Evolutionary conservation across 2,329 filamentous ascomycete species (phyloP), one percentile per base, ranked within the genome.

Genomic region (Intubia oerlemansii): DNA sequence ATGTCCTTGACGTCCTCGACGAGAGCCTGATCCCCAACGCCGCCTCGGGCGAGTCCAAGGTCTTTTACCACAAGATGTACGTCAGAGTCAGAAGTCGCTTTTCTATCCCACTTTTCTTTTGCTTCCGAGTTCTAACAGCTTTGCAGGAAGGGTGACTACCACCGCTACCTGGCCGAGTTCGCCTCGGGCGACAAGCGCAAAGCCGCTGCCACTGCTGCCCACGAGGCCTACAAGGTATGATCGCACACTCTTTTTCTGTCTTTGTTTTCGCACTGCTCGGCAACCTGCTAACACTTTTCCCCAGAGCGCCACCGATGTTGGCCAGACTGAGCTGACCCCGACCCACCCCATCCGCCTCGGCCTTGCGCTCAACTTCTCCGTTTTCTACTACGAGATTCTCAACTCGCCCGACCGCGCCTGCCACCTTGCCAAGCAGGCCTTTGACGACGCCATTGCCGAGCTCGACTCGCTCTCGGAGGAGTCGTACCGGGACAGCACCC

Each of bases 1-100:
- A 95, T 51, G 88, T 95, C 51, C 75, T 95, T 39, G 78, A 90
- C 45, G 84, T 92, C 45, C 71, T 95, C 34, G 82, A 93, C 61
- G 59, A 85, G 59, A 78, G 85, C 62, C 66, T 95, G 48, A 93
- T 95, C 47, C 79, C 81, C 45, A 88, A 79, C 45, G 85, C 85
- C 44, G 76, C 88, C 66, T 81, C 72, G 48, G 85, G 84, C 57
- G 85, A 95, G 66, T 92, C 82, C 47, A 93, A 93, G 73, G 85
- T 95, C 46, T 95, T 95, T 64, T 93, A 93, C 65, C 84, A 95
- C 77, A 95, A 95, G 76, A 95, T 95, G 82, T 90, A 56, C 51
- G 34, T 36, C 15, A 25, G n/a, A n/a, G n/a, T n/a, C n/a, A n/a
- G n/a, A n/a, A n/a, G n/a, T 5, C 23, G 7, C 10, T 8, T 9